phyloP scores from a whole-genome alignment of 495 filamentous ascomycete genomes.

The Cairneyella variabilis region DNA sequence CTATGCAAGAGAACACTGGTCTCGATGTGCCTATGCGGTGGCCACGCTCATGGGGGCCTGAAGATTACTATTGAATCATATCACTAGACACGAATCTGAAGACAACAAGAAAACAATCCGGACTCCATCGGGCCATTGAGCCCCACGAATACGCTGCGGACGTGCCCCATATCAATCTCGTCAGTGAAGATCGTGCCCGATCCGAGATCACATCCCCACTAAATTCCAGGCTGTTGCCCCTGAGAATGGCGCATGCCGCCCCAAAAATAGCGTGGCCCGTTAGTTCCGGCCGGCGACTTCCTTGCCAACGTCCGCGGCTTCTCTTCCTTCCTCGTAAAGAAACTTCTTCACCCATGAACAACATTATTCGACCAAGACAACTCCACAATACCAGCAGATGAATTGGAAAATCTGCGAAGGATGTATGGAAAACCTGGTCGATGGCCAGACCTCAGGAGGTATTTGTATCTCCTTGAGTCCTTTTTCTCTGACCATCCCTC shows the following conservation, averaged over 20 bases:
- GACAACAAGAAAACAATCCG: no score
- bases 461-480: not conserved
- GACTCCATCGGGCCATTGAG: no score
- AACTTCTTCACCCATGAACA: not conserved
- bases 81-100: no score
- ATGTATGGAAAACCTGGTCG: not conserved
- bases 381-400: not conserved
- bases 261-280: not conserved
- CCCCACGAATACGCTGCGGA: no score
- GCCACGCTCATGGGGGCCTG: no score
- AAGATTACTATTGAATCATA: no score
- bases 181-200: not conserved
- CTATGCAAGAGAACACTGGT: no score
- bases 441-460: no score
- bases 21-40: no score
- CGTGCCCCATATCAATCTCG: not conserved
- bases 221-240: not conserved
- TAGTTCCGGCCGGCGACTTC: not conserved
- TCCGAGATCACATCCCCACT: not conserved
- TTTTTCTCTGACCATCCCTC: not conserved
- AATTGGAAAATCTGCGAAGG: not conserved
- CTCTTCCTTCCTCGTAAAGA: not conserved
- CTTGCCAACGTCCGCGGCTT: not conserved
- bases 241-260: not conserved
- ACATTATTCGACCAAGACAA: not conserved